Evolutionary conservation across 2,329 filamentous ascomycete genomes (phyloP), one percentile per base, ranked within the genome.

Genomic region (Alternaria brassicicola): DNA sequence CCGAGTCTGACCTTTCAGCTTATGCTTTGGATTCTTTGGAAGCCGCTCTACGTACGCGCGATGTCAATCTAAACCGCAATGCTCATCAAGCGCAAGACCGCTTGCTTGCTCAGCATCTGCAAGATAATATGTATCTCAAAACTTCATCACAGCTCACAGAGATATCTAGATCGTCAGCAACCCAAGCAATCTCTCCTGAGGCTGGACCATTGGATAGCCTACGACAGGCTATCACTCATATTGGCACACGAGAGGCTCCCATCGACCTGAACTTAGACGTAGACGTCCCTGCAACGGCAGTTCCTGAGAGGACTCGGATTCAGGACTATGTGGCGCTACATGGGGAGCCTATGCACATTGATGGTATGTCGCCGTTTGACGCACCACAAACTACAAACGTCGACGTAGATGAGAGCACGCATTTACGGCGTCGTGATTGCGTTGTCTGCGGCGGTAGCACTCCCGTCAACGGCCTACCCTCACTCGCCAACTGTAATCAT

Each of bases 401-500:
- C 23, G 52, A 12, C 52, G 52, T 12, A 10, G 52, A 55, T 3
- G 45, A 36, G 35, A 26, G 30, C 17, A 10, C 26, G 12, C 41
- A 36, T n/a, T 21, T 41, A n/a, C 35, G 23, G 9, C 59, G 21
- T 7, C 57, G 58, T 19, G 59, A 68, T 9, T 74, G 72, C 41
- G 62, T 51, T 12, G 68, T 73, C 39, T 73, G 70, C 39, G 59
- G 62, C 21, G 63, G 69, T 2, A 41, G 28, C 2, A 38, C 45
- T n/a, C 55, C 51, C 9, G 57, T 67, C 28, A n/a, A 39, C 7
- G 61, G 64, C 3, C 54, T 72, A 13, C 71, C 72, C n/a, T 62
- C 63, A 9, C 62, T 73, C 4, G 41, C 57, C 4, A 45, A 57
- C 1, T 81, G 79, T 55, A 56, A 59, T 3, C 79, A 81, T 55